phyloP scores from a whole-genome alignment of 2,329 filamentous ascomycete species.

The Zymoseptoria crescenta region DNA sequence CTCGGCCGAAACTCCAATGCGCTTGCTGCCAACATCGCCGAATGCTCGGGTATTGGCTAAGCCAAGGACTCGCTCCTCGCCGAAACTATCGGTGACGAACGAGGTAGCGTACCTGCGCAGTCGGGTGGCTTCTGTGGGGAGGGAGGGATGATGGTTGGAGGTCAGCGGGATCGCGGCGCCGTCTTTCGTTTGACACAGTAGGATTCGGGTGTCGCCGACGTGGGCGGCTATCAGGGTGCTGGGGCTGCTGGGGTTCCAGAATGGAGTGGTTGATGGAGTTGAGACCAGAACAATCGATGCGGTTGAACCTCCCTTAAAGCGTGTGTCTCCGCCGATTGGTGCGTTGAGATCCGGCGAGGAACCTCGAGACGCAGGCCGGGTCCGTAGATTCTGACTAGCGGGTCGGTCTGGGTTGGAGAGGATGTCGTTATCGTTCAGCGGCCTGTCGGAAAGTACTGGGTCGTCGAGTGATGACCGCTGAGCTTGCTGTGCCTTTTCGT shows the following conservation, averaged over 20 bases:
- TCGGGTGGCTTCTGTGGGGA: constrained; percentile 72
- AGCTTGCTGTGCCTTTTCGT: constrained; percentile 5
- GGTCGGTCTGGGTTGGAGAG: constrained; percentile 55
- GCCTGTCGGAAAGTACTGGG: constrained; percentile 60
- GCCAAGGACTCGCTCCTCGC: constrained; percentile 89
- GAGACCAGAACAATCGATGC: constrained; percentile 85
- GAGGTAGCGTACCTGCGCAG: constrained; percentile 78
- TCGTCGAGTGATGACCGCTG: constrained; percentile 48
- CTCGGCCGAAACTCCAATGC: constrained; percentile 88
- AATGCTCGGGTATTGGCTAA: constrained; percentile 92
- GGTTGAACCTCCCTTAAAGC: constrained; percentile 91
- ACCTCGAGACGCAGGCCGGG: constrained; percentile 27
- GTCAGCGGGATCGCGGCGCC: constrained; percentile 75
- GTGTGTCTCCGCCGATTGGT: constrained; percentile 62
- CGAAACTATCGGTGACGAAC: constrained; percentile 92
- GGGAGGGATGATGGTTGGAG: constrained; percentile 85
- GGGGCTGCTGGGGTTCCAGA: constrained; percentile 85
- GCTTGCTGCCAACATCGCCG: constrained; percentile 84
- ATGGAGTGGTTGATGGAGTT: constrained; percentile 82
- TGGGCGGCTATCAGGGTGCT: constrained; percentile 81
- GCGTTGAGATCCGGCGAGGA: constrained; percentile 45
- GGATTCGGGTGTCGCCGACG: constrained; percentile 84
- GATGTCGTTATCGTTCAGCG: constrained; percentile 78
- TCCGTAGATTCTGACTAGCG: constrained; percentile 29
- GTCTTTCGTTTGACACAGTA: constrained; percentile 79